Percentiles rank a stretch among this genome's conserved stretches.
phyloP scores from a whole-genome alignment of 2,329 filamentous ascomycete genomes.

The Scedosporium dehoogii region DNA sequence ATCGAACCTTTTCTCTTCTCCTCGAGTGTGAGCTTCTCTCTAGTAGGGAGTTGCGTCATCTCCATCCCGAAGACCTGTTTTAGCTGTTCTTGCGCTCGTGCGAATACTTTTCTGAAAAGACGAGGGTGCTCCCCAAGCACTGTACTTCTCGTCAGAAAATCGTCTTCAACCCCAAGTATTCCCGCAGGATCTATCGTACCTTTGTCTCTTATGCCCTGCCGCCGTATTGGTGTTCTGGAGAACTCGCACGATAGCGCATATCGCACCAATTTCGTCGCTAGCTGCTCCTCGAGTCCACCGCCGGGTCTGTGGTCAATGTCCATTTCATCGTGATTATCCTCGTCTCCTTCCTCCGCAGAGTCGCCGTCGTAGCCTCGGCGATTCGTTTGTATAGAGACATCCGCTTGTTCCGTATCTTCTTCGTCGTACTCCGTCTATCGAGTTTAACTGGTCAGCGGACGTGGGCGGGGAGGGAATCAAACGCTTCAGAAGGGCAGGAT shows the following conservation, averaged over 20 bases:
- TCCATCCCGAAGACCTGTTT: constrained; percentile 79
- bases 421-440: not conserved
- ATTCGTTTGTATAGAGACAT: not conserved
- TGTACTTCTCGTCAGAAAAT: constrained; percentile 16
- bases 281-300: constrained; percentile 35
- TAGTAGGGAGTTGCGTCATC: constrained; percentile 69
- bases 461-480: not conserved
- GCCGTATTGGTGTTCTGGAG: constrained; percentile 46
- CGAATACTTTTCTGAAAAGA: constrained; percentile 69
- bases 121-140: constrained; percentile 63
- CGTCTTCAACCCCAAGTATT: not conserved
- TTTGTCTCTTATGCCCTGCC: constrained; percentile 54
- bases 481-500: not conserved
- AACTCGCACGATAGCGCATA: constrained; percentile 59
- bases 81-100: constrained; percentile 63
- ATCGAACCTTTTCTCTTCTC: constrained; percentile 62
- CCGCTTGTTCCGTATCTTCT: not conserved
- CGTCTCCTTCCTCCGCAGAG: constrained; percentile 16
- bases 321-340: constrained; percentile 28
- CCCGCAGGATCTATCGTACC: constrained; percentile 26
- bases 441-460: not conserved
- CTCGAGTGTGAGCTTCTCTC: constrained; percentile 71
- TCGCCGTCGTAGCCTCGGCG: constrained; percentile 17
- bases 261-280: constrained; percentile 58
- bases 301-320: constrained; percentile 18